A percentile compares a stretch with the other conserved stretches of the same genome.
Evolutionary conservation across 176 grass and related monocot genomes (phyloP).

Genomic region (Thalia dealbata): DNA sequence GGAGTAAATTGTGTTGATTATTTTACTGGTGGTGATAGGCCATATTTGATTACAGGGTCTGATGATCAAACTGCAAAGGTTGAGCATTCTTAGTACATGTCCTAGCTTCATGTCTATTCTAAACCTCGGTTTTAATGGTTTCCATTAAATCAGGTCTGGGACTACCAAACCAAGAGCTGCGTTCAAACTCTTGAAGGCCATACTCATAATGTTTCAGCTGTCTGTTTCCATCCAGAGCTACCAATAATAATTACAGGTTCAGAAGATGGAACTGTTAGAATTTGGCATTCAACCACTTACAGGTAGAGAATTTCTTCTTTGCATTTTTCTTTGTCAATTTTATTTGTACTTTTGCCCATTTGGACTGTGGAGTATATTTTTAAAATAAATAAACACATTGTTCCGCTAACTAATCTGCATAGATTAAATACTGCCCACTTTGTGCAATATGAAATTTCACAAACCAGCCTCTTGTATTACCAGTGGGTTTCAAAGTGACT

Average conservation of each 20-base stretch:
- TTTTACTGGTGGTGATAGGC: constrained; percentile 94
- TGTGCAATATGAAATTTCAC: not conserved
- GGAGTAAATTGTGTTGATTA: constrained; percentile 99
- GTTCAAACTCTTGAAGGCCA: constrained; percentile 98
- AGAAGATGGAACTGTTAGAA: constrained; percentile 89
- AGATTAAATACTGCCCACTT: not conserved
- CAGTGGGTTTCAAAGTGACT: not conserved
- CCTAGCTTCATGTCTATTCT: constrained; percentile 17
- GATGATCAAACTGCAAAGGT: constrained; percentile 99
- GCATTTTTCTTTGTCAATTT: constrained; percentile 1
- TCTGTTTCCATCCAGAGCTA: constrained; percentile 96
- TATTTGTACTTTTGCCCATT: not conserved
- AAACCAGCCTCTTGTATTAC: not conserved
- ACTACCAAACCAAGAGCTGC: constrained; percentile 98
- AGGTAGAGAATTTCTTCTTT: constrained; percentile 31
- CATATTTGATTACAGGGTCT: constrained; percentile 96
- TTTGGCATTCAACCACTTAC: constrained; percentile 98
- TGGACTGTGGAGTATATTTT: constrained; percentile 1
- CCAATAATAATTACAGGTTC: constrained; percentile 98
- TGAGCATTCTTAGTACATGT: not conserved
- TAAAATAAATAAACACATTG: not conserved
- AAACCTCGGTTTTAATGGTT: constrained; percentile 13
- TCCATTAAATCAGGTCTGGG: constrained; percentile 76
- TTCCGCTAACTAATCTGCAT: not conserved
- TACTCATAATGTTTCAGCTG: constrained; percentile 95